A percentile compares a stretch with the other conserved stretches of the same genome.
Conservation (phyloP, 2,329 filamentous ascomycete genomes). For the Stagonosporopsis vannaccii region DNA sequence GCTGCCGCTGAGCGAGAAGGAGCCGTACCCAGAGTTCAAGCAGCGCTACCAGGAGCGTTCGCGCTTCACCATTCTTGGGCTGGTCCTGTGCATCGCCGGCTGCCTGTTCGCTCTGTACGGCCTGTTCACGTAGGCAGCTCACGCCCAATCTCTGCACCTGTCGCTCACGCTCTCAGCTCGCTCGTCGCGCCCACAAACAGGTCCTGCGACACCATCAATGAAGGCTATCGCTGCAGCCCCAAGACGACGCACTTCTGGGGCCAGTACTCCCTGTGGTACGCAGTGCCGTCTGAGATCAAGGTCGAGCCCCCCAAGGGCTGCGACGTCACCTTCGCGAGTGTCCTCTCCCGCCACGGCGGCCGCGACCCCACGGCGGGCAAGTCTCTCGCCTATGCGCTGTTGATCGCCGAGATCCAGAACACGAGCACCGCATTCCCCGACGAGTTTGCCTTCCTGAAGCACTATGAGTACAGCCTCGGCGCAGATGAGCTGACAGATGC, state of each 20-base stretch:
- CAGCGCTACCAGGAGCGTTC: constrained; percentile 22
- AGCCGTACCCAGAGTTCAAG: constrained; percentile 28
- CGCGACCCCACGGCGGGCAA: constrained; percentile 79
- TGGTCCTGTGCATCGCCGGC: constrained; percentile 29
- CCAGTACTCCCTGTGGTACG: constrained; percentile 86
- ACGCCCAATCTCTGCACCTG: not conserved
- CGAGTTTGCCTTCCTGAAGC: constrained; percentile 72
- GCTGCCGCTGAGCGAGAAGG: constrained; percentile 44
- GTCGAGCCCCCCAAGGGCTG: constrained; percentile 70
- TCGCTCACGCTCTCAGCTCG: constrained; percentile 29
- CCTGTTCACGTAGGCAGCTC: constrained; percentile 30
- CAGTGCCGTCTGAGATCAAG: constrained; percentile 72
- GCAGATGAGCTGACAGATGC: constrained; percentile 73
- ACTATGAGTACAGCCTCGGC: constrained; percentile 75
- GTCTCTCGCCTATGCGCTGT: constrained; percentile 66
- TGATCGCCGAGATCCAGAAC: constrained; percentile 71
- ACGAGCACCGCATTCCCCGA: constrained; percentile 63
- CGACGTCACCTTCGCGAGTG: constrained; percentile 77
- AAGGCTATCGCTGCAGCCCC: constrained; percentile 69
- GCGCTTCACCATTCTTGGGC: constrained; percentile 15
- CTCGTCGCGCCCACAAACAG: constrained; percentile 24
- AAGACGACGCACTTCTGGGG: constrained; percentile 76
- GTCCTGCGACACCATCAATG: constrained; percentile 61
- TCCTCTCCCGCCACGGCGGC: constrained; percentile 85
- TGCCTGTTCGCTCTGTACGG: constrained; percentile 34